Evolutionary conservation across 2,329 filamentous ascomycete species (phyloP).

Genomic region (Biscogniauxia sp.): DNA sequence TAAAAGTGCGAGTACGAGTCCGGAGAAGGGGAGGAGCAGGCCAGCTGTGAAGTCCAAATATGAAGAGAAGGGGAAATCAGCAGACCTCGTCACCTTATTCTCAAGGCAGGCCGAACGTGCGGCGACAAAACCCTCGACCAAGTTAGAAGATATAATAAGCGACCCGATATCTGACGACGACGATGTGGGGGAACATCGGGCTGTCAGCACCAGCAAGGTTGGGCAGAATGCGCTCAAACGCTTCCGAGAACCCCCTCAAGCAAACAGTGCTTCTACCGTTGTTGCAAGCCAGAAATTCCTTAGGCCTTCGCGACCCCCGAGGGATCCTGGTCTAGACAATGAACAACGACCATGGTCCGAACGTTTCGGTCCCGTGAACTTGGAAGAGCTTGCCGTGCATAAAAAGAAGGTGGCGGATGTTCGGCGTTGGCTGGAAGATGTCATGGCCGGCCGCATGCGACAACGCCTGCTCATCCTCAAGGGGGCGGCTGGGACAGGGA

Average conservation of each 20-base stretch:
- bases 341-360: conserved; percentile 83
- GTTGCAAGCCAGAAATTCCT: conserved; percentile 52
- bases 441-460: conserved; percentile 61
- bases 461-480: conserved; percentile 82
- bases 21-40: conserved; percentile 40
- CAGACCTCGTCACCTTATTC: conserved; percentile 58
- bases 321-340: conserved; percentile 37
- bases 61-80: conserved; percentile 52
- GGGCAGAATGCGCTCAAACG: conserved; percentile 56
- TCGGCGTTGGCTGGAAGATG: conserved; percentile 74
- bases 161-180: conserved; percentile 62
- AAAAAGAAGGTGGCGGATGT: conserved; percentile 93
- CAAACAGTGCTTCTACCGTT: conserved; percentile 21
- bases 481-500: conserved; percentile 86
- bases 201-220: conserved; percentile 52
- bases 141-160: conserved; percentile 49
- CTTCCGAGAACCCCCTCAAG: conserved; percentile 38
- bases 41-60: conserved; percentile 33
- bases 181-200: conserved; percentile 50
- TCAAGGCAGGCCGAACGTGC: conserved; percentile 58
- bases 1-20: conserved; percentile 45
- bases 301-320: conserved; percentile 37
- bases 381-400: conserved; percentile 89
- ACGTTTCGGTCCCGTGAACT: conserved; percentile 68
- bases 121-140: conserved; percentile 32